These are phyloP conservation scores for Solanum hybrid DNA, from an alignment of 305 asterid genomes.

Conservation along the genomic window DNA sequence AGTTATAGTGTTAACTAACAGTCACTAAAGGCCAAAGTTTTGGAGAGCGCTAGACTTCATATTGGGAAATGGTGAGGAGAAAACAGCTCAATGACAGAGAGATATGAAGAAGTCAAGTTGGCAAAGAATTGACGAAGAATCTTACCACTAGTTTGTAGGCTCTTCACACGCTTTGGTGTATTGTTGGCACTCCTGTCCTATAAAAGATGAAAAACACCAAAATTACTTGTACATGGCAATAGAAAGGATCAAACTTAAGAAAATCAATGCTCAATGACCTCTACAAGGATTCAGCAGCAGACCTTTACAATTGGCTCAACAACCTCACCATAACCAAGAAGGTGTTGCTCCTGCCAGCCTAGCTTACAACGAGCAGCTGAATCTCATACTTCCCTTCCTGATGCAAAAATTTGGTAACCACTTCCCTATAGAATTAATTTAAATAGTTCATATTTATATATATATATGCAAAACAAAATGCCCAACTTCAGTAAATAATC, in stretches of 20 bases:
- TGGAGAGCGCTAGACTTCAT: background rate
- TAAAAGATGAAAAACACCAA: constrained; percentile 11
- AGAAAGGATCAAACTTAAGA: background rate
- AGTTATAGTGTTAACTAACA: too few relatives aligned
- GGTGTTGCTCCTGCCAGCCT: constrained; percentile 84
- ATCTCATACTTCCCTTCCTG: constrained; percentile 77
- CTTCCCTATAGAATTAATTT: constrained; percentile 36
- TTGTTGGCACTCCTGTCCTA: constrained; percentile 65
- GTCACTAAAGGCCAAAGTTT: background rate
- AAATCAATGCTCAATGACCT: background rate
- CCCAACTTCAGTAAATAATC: too few relatives aligned
- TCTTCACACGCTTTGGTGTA: constrained; percentile 68
- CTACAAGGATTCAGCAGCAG: background rate
- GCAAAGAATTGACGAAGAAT: constrained; percentile 1
- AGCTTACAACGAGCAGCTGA: constrained; percentile 93
- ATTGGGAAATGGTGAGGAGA: background rate
- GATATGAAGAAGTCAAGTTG: background rate
- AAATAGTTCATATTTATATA: too few relatives aligned
- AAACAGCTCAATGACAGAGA: too few relatives aligned
- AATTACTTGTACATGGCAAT: background rate
- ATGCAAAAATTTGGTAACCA: constrained; percentile 60
- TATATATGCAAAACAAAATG: too few relatives aligned
- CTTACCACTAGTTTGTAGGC: constrained; percentile 66
- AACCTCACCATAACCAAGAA: constrained; percentile 46
- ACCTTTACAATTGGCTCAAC: constrained; percentile 53